A percentile compares a stretch with the other conserved stretches of the same genome.
These are phyloP conservation scores for Macrophomina pseudophaseolina DNA, from an alignment of 2,329 filamentous ascomycete genomes.

Conservation along the genomic window DNA sequence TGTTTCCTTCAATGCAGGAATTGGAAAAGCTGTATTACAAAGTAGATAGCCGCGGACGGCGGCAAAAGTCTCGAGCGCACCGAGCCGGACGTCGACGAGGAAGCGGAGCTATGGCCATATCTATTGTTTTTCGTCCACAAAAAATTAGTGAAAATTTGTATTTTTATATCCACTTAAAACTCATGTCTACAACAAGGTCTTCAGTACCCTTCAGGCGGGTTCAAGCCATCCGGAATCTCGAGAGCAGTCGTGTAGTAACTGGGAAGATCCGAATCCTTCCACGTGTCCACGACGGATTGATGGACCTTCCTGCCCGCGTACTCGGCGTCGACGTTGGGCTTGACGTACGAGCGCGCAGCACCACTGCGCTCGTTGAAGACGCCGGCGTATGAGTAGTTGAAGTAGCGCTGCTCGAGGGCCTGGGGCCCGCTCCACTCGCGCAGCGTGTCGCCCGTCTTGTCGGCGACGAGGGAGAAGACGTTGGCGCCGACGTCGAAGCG, in stretches of 20 bases:
- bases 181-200: not conserved
- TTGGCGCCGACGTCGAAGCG: slow-evolving; percentile 55
- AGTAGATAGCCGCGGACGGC: not conserved
- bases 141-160: not conserved
- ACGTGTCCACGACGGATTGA: slow-evolving; percentile 34
- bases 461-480: slow-evolving; percentile 47
- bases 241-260: slow-evolving; percentile 39
- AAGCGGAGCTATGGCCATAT: not conserved
- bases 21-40: not conserved
- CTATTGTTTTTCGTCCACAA: not conserved
- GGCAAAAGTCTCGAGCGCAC: not conserved
- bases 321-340: slow-evolving; percentile 36
- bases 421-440: slow-evolving; percentile 31
- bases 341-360: slow-evolving; percentile 35
- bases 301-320: slow-evolving; percentile 38
- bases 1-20: not conserved
- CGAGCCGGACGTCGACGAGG: not conserved
- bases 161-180: not conserved
- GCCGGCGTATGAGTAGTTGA: slow-evolving; percentile 40
- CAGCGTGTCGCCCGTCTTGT: slow-evolving; percentile 41
- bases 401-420: slow-evolving; percentile 38
- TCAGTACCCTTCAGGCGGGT: slow-evolving; percentile 36
- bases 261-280: slow-evolving; percentile 33
- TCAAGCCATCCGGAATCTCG: slow-evolving; percentile 42
- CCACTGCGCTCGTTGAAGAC: slow-evolving; percentile 38